A percentile compares a stretch with the other conserved stretches of the same genome.
These are phyloP conservation scores for Hypomyces rosellus DNA, from an alignment of 2,329 filamentous ascomycete species.

Conservation along the genomic window DNA sequence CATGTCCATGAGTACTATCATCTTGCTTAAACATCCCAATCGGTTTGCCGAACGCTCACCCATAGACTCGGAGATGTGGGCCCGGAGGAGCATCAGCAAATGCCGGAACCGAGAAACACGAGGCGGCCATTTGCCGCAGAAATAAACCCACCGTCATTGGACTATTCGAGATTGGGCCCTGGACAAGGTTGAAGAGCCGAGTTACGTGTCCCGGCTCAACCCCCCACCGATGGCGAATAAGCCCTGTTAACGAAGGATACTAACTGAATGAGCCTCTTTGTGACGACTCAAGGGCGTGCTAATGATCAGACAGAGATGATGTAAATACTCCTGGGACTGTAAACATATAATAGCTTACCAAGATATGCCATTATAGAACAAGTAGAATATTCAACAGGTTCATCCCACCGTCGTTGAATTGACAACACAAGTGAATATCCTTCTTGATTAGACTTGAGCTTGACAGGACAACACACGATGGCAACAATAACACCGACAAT, in stretches of 20 bases:
- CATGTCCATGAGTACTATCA: no score
- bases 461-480: not conserved
- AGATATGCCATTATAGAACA: not conserved
- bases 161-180: not conserved
- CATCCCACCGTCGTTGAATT: no score
- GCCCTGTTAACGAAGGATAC: not conserved
- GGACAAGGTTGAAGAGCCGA: not conserved
- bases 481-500: not conserved
- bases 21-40: no score
- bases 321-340: no score
- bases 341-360: not conserved
- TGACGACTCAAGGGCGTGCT: not conserved
- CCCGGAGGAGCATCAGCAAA: not conserved
- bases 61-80: not conserved
- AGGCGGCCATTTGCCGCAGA: not conserved
- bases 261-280: not conserved
- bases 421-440: no score
- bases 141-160: not conserved
- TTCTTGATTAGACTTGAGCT: not conserved
- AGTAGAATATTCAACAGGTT: not conserved
- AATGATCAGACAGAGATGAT: not conserved
- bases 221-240: not conserved
- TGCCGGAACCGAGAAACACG: not conserved
- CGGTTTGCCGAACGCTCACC: no score
- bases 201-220: not conserved